Conservation (phyloP, 78 protist species). For the slime mould (Dictyostelium discoideum) region dicty_2.7 NC_007088.5:884501-885000, state of each 20-base stretch:
- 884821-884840: slow-evolving; percentile 33
- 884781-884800: slow-evolving; percentile 67
- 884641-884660: not conserved
- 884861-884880: slow-evolving; percentile 36
- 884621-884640: slow-evolving; percentile 19
- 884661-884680: slow-evolving; percentile 15
- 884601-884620: slow-evolving; percentile 63
- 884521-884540: not conserved
- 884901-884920: slow-evolving; percentile 87
- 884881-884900: slow-evolving; percentile 60
- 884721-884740: slow-evolving; percentile 29
- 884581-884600: not conserved
- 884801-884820: slow-evolving; percentile 22
- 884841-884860: slow-evolving; percentile 7
- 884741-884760: slow-evolving; percentile 31
- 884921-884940: slow-evolving; percentile 70
- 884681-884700: slow-evolving; percentile 59
- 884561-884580: slow-evolving; percentile 29
- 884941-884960: slow-evolving; percentile 64
- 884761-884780: slow-evolving; percentile 65
- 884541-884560: slow-evolving; percentile 48
- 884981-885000: slow-evolving; percentile 58
- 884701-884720: slow-evolving; percentile 55
- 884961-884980: slow-evolving; percentile 42
- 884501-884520: not conserved